Conservation (phyloP, 2,329 filamentous ascomycete genomes). For the Botrytis aclada region DNA sequence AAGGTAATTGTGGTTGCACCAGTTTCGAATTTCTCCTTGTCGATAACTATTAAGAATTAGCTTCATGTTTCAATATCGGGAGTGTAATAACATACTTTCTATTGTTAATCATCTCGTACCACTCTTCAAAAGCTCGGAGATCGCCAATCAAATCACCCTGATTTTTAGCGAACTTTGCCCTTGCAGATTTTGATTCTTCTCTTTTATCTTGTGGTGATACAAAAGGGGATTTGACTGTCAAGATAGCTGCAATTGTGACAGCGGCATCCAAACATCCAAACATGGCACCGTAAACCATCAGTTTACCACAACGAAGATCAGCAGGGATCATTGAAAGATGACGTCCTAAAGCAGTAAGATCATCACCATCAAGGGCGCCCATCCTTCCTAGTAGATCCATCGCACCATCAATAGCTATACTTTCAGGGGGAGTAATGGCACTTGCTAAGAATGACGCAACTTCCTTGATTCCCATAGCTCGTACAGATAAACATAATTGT, state of each 20-base stretch:
- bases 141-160: constrained; percentile 90
- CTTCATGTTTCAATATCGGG: background rate
- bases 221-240: constrained; percentile 88
- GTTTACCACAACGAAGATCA: constrained; percentile 86
- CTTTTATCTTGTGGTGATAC: constrained; percentile 78
- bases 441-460: constrained; percentile 78
- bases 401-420: constrained; percentile 80
- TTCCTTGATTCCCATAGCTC: constrained; percentile 87
- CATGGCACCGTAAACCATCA: constrained; percentile 92
- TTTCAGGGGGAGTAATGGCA: constrained; percentile 85
- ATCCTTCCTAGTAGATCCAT: constrained; percentile 76
- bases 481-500: constrained; percentile 89
- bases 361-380: constrained; percentile 81
- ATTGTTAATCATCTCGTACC: constrained; percentile 64
- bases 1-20: constrained; percentile 84
- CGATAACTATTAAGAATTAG: constrained; percentile 40
- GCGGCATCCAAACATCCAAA: constrained; percentile 90
- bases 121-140: constrained; percentile 77
- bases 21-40: constrained; percentile 64
- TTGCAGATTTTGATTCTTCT: constrained; percentile 75
- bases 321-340: constrained; percentile 95
- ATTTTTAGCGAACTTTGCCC: constrained; percentile 67
- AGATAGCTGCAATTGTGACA: constrained; percentile 82
- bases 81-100: constrained; percentile 40
- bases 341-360: constrained; percentile 84